Evolutionary conservation across 352 stramenopile genomes (phyloP).

Genomic region (Phytopythium sindhum): DNA sequence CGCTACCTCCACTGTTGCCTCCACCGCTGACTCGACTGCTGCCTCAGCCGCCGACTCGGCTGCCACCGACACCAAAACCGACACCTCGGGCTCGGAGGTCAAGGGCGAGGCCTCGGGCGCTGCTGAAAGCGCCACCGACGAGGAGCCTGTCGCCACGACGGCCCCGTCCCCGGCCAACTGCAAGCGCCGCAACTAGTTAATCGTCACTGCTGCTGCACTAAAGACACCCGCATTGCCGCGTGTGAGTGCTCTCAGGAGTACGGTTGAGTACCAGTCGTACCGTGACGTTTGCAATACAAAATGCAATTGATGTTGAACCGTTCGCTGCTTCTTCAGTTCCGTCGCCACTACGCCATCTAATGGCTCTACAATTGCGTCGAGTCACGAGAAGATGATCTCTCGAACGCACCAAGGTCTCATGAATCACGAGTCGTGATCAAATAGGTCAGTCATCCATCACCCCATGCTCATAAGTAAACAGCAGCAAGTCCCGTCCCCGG

Average conservation of each 20-base stretch:
- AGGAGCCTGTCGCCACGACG: background rate
- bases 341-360: too few species aligned
- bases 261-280: background rate
- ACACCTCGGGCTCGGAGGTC: background rate
- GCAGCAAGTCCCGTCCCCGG: background rate
- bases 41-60: background rate
- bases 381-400: too few species aligned
- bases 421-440: too few species aligned
- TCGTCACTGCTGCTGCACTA: background rate
- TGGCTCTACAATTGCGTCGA: too few species aligned
- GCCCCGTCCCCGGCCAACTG: constrained; percentile 1
- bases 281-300: background rate
- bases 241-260: background rate
- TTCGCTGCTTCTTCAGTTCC: background rate
- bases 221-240: background rate
- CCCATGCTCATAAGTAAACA: too few species aligned
- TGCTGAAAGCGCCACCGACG: background rate
- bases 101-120: background rate
- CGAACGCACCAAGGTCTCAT: too few species aligned
- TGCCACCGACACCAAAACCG: background rate
- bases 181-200: constrained; percentile 8
- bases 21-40: background rate
- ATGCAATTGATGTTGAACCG: background rate
- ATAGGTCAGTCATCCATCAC: too few species aligned
- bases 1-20: background rate